Percentiles rank a stretch among this genome's conserved stretches.
These are phyloP conservation scores for Cladosporium sp. DNA, from an alignment of 2,329 filamentous ascomycete genomes.

Conservation along the genomic window DNA sequence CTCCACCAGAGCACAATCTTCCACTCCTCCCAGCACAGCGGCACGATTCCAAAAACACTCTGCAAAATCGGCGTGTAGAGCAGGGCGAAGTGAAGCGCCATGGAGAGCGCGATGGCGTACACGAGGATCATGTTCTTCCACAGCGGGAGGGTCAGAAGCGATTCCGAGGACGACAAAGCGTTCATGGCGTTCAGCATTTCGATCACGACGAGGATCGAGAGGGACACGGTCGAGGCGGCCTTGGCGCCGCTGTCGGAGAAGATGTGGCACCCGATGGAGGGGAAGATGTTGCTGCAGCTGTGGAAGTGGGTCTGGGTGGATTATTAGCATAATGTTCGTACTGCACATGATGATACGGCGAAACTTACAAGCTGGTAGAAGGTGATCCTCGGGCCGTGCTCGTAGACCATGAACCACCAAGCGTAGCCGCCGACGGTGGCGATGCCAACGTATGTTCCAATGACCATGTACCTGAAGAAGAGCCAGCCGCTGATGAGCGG, in stretches of 20 bases:
- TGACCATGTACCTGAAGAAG: constrained; percentile 95
- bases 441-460: constrained; percentile 89
- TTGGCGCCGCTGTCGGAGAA: constrained; percentile 83
- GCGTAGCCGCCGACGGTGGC: constrained; percentile 96
- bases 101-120: constrained; percentile 87
- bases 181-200: constrained; percentile 99
- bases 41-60: constrained; percentile 82
- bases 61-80: constrained; percentile 90
- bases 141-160: constrained; percentile 85
- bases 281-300: constrained; percentile 78
- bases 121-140: constrained; percentile 99
- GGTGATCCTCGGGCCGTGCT: constrained; percentile 81
- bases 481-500: constrained; percentile 90
- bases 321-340: constrained; percentile 13
- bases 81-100: constrained; percentile 91
- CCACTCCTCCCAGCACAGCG: constrained; percentile 84
- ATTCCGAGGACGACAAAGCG: constrained; percentile 91
- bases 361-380: constrained; percentile 72
- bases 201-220: constrained; percentile 90
- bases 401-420: constrained; percentile 99
- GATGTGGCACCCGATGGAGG: constrained; percentile 87
- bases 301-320: constrained; percentile 72
- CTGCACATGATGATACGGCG: not conserved
- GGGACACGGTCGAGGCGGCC: constrained; percentile 85
- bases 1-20: constrained; percentile 85